A percentile compares a stretch with the other conserved stretches of the same genome.
Evolutionary conservation across 78 protist genomes (phyloP).

Genomic region (Dictyostelium purpureum): DNA sequence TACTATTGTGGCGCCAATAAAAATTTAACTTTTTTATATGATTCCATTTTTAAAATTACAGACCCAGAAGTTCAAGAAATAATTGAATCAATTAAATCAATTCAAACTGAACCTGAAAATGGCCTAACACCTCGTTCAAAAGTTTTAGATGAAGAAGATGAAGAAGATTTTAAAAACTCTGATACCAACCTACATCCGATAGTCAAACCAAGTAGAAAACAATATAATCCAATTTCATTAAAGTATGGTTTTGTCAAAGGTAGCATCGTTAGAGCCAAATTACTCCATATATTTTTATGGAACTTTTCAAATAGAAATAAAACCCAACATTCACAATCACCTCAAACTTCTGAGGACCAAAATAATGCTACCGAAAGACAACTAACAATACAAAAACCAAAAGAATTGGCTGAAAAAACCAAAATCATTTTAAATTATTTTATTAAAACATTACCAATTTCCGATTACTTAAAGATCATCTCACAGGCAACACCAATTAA

Average conservation of each 20-base stretch:
- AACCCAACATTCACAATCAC: not conserved
- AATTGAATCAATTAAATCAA: slow-evolving; percentile 3
- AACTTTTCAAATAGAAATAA: not conserved
- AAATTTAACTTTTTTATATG: not conserved
- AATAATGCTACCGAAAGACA: not conserved
- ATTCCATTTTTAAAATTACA: not conserved
- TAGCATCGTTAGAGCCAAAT: not conserved
- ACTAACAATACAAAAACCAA: not conserved
- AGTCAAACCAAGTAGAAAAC: not conserved
- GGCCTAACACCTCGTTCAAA: too few relatives aligned
- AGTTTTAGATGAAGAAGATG: not conserved
- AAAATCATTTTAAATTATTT: not conserved
- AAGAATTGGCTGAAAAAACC: not conserved
- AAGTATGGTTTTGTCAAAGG: slow-evolving; percentile 7
- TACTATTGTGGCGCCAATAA: not conserved
- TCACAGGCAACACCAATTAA: not conserved
- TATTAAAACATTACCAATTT: not conserved
- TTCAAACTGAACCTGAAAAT: too few relatives aligned
- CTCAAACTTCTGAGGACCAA: not conserved
- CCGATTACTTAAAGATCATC: not conserved
- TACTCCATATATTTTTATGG: not conserved
- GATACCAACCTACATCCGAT: not conserved
- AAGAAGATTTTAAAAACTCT: too few relatives aligned
- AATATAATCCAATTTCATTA: not conserved
- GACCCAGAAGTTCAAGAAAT: not conserved